Evolutionary conservation across 805 yeast genomes (phyloP).

Genomic region (Clavispora santaluciae): DNA sequence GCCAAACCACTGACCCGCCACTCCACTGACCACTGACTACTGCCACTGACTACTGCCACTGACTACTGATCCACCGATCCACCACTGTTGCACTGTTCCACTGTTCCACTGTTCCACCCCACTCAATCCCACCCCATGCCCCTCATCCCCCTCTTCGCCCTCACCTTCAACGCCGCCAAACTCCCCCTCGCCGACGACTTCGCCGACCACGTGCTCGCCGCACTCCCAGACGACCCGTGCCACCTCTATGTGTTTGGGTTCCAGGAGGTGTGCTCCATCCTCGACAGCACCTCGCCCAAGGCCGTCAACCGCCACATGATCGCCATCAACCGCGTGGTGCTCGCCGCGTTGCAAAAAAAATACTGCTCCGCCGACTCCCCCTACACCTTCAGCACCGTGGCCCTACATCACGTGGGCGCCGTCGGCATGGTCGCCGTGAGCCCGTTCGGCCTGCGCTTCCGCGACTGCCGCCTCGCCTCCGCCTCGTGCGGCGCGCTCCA

Average conservation of each 20-base stretch:
- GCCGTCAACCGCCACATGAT: conserved; percentile 35
- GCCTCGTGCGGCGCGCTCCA: conserved; percentile 53
- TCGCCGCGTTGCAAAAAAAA: conserved; percentile 28
- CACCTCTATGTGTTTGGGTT: conserved; percentile 58
- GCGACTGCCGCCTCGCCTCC: conserved; percentile 22
- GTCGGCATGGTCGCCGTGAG: conserved; percentile 50
- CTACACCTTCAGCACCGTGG: conserved; percentile 38
- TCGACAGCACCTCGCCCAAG: conserved; percentile 47
- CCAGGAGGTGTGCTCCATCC: conserved; percentile 56
- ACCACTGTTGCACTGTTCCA: no score
- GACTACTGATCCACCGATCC: no score
- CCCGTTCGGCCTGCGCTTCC: conserved; percentile 33
- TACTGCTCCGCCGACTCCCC: conserved; percentile 22
- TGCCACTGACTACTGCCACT: no score
- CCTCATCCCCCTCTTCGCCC: conserved; percentile 23
- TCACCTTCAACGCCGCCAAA: conserved; percentile 59
- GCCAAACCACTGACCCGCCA: no score
- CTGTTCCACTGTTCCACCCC: no score
- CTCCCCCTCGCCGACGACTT: conserved; percentile 30
- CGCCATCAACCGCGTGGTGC: conserved; percentile 28
- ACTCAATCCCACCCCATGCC: not conserved
- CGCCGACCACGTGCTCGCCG: conserved; percentile 20
- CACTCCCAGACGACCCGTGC: conserved; percentile 31
- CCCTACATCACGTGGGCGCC: conserved; percentile 49
- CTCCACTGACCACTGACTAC: no score